A percentile compares a stretch with the other conserved stretches of the same genome.
Conservation (phyloP, 106 monocot species). For the Platanthera zijinensis region DNA sequence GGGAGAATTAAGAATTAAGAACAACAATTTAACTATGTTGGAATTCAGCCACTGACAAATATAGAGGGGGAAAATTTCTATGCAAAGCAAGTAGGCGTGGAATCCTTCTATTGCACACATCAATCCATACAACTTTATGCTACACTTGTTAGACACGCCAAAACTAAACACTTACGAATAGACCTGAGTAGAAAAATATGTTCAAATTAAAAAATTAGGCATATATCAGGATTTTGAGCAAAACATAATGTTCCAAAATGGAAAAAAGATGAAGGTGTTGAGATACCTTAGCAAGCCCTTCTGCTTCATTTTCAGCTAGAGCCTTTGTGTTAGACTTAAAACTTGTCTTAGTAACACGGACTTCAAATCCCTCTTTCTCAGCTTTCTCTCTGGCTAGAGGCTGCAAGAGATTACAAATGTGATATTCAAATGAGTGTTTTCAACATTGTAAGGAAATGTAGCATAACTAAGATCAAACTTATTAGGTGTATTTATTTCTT, state of each 20-base stretch:
- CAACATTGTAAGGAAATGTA: neutral
- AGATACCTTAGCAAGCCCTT: conserved; percentile 91
- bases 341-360: conserved; percentile 89
- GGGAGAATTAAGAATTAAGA: too few relatives aligned
- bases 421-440: neutral
- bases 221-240: neutral
- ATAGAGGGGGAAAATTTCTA: too few relatives aligned
- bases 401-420: conserved; percentile 34
- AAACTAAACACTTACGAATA: neutral
- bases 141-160: neutral
- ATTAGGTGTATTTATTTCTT: neutral
- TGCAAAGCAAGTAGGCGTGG: neutral
- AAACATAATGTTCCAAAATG: neutral
- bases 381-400: conserved; percentile 95
- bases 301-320: conserved; percentile 97
- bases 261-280: neutral
- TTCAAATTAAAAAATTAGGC: neutral
- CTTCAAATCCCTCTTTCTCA: conserved; percentile 73
- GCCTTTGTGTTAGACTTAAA: conserved; percentile 99
- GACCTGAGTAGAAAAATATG: neutral
- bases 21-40: too few relatives aligned
- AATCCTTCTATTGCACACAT: neutral
- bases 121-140: neutral
- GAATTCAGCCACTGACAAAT: too few relatives aligned
- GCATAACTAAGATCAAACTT: neutral